These are phyloP conservation scores for Paxillus rubicundulus DNA, from an alignment of 768 basidiomycete genomes.

Conservation along the genomic window DNA sequence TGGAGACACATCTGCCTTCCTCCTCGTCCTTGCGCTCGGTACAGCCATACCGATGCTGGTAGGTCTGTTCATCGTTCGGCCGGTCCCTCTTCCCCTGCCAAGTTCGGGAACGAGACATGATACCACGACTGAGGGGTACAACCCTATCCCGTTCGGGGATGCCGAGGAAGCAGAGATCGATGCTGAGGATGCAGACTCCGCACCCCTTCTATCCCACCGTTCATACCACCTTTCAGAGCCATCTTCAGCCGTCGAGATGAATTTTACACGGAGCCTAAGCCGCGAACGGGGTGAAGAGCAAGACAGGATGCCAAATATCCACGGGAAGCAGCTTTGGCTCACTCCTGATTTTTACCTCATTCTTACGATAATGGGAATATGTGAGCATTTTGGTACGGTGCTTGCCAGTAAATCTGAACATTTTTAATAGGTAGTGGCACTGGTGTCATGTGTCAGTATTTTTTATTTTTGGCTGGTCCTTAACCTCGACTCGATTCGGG, in stretches of 20 bases:
- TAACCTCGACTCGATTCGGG: background rate
- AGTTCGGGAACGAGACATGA: no score
- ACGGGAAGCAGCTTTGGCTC: slow-evolving; percentile 50
- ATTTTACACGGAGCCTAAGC: slow-evolving; percentile 9
- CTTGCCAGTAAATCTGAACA: background rate
- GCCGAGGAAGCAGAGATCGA: slow-evolving; percentile 11
- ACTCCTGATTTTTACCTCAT: slow-evolving; percentile 65
- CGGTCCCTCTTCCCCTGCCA: slow-evolving; percentile 54
- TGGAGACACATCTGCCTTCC: slow-evolving; percentile 74
- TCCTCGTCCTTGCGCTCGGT: slow-evolving; percentile 73
- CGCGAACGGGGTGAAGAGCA: background rate
- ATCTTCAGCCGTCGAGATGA: slow-evolving; percentile 22
- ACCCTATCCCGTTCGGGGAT: slow-evolving; percentile 17
- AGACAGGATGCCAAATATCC: slow-evolving; percentile 46
- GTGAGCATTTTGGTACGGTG: slow-evolving; percentile 40
- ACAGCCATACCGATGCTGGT: slow-evolving; percentile 77
- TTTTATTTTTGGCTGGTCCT: background rate
- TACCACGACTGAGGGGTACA: slow-evolving; percentile 14
- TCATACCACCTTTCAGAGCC: slow-evolving; percentile 22
- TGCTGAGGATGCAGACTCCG: slow-evolving; percentile 16
- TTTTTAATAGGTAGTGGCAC: slow-evolving; percentile 58
- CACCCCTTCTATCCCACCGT: slow-evolving; percentile 22
- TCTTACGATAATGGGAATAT: slow-evolving; percentile 50
- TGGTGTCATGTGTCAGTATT: slow-evolving; percentile 67
- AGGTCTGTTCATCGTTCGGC: slow-evolving; percentile 72